Evolutionary conservation across 306 rosid species (phyloP).

Genomic region (Lithocarpus polystachyus): DNA sequence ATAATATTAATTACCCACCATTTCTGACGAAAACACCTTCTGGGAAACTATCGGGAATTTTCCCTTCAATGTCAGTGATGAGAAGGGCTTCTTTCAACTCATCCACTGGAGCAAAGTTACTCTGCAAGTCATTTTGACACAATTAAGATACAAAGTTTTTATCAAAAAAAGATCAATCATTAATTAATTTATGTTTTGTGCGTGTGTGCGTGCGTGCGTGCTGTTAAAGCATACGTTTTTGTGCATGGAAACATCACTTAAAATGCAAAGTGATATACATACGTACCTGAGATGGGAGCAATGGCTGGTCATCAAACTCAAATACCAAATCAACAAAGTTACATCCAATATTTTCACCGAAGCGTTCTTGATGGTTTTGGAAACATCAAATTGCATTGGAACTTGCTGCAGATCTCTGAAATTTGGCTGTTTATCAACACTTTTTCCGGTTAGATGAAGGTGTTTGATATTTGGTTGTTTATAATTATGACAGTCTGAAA

Average conservation of each 20-base stretch:
- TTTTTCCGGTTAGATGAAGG: background rate
- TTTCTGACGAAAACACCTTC: constrained; percentile 66
- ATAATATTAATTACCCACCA: constrained; percentile 27
- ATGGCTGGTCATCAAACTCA: constrained; percentile 50
- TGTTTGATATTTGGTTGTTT: background rate
- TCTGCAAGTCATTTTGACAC: constrained; percentile 20
- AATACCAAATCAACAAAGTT: constrained; percentile 61
- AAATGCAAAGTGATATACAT: background rate
- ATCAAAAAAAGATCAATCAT: background rate
- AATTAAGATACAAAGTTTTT: background rate
- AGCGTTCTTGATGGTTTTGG: constrained; percentile 23
- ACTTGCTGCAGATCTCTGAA: constrained; percentile 24
- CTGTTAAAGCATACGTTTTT: background rate
- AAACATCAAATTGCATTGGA: constrained; percentile 26
- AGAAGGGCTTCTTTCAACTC: constrained; percentile 44
- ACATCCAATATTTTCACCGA: constrained; percentile 38
- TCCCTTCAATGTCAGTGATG: constrained; percentile 40
- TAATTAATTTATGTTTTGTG: background rate
- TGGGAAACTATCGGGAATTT: constrained; percentile 47
- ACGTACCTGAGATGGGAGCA: constrained; percentile 64
- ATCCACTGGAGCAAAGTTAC: constrained; percentile 57
- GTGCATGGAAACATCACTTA: too few relatives aligned
- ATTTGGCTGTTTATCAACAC: constrained; percentile 27
- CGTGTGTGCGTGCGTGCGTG: background rate
- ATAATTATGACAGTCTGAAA: background rate